phyloP scores from a whole-genome alignment of 2,329 filamentous ascomycete species.

The Alternaria incomplexa region DNA sequence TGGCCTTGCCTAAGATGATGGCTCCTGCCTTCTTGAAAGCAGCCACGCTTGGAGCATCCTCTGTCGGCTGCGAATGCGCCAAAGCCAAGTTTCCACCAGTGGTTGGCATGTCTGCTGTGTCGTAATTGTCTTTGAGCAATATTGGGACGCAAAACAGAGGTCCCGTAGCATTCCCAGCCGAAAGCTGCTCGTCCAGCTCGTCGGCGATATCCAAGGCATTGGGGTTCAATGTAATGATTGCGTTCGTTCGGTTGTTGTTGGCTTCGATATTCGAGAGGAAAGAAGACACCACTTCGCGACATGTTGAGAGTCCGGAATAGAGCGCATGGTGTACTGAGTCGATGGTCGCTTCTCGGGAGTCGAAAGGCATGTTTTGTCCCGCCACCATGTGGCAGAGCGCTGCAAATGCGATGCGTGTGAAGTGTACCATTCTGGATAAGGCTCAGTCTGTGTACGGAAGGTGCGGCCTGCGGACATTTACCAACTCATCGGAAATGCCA shows the following conservation, averaged over 20 bases:
- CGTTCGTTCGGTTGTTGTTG: conserved; percentile 64
- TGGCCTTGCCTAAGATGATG: conserved; percentile 63
- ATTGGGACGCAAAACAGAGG: conserved; percentile 67
- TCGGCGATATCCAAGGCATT: conserved; percentile 58
- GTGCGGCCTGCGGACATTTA: background rate
- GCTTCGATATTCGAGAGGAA: conserved; percentile 65
- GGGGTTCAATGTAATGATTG: conserved; percentile 62
- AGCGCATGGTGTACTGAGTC: conserved; percentile 63
- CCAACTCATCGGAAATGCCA: background rate
- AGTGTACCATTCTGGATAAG: conserved; percentile 10
- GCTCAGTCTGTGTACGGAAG: background rate
- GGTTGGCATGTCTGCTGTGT: conserved; percentile 62
- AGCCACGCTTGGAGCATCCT: conserved; percentile 59
- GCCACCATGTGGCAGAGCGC: conserved; percentile 12
- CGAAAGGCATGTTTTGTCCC: conserved; percentile 50
- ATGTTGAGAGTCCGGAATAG: conserved; percentile 60
- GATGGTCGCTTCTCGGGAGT: conserved; percentile 65
- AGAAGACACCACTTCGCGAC: conserved; percentile 60
- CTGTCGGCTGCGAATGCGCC: conserved; percentile 53
- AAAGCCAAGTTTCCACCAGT: conserved; percentile 63
- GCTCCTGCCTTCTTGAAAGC: conserved; percentile 60
- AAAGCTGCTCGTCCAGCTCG: conserved; percentile 55
- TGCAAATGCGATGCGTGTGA: background rate
- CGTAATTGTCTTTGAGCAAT: conserved; percentile 69
- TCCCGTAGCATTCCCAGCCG: conserved; percentile 57